Evolutionary conservation across 2,329 filamentous ascomycete species (phyloP), one percentile per base, ranked within the genome.

Genomic region (Bertia moriformis): DNA sequence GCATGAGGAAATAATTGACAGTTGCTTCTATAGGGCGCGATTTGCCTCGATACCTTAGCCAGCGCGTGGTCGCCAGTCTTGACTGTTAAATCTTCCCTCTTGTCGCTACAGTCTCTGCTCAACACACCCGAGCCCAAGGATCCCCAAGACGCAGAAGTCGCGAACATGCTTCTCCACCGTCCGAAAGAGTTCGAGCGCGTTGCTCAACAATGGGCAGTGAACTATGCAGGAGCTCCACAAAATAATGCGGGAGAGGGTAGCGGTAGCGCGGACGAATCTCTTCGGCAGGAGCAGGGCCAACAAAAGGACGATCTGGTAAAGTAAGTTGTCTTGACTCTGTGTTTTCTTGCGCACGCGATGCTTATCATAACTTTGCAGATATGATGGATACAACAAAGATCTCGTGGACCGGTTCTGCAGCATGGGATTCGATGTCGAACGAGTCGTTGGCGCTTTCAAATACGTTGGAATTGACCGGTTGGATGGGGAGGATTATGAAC

Each of bases 351-450:
- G 24, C 24, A 29, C 10, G 24, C n/a, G 24, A 10, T n/a, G n/a
- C n/a, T 10, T 29, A 10, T 29, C 24, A 29, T 29, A 29, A 10
- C 24, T 29, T 14, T 35, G 15, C 17, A 35, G 44, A 29, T 43
- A 45, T 18, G 42, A 44, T n/a, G 46, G 45, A 4, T 48, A 42
- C 27, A 41, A 42, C 19, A 41, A 43, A 18, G 37, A 18, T 7
- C 19, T 43, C 4, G 44, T 47, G 18, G 46, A 42, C 10, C 19
- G 41, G 14, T 47, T 48, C 33, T 38, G 40, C 10, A 40, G 22
- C 18, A 47, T 48, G 46, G 46, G 46, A 4, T 48, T 48, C 33
- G 38, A 39, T 12, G 42, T 44, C 18, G 38, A 30, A 14, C 39
- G 38, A 18, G 42, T 48, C 4, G 46, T 48, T 24, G 38, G 17